phyloP scores from a whole-genome alignment of 2,329 filamentous ascomycete genomes.

The Botrytis porri region DNA sequence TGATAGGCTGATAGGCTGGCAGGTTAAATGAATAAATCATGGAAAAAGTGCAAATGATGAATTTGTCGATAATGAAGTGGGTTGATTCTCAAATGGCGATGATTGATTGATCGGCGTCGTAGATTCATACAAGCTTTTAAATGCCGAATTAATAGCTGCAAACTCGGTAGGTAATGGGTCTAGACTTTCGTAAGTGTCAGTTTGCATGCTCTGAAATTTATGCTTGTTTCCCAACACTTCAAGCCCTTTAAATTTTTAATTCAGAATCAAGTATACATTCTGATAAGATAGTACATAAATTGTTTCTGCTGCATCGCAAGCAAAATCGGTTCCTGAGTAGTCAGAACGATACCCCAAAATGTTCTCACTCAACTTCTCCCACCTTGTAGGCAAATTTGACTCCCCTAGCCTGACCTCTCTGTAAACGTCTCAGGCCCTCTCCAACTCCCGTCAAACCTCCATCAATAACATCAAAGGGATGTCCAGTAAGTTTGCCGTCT shows the following conservation, averaged over 20 bases:
- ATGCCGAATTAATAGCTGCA: background rate
- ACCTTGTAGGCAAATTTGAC: constrained; percentile 58
- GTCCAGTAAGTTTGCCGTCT: constrained; percentile 48
- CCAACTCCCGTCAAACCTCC: constrained; percentile 48
- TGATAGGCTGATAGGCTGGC: background rate
- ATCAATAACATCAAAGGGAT: constrained; percentile 49
- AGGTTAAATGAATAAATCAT: background rate
- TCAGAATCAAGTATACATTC: background rate
- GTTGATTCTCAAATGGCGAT: background rate
- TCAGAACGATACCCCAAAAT: background rate
- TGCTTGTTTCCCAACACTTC: background rate
- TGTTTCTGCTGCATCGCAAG: background rate
- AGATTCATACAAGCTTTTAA: background rate
- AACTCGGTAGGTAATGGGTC: background rate
- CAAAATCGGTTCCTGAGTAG: background rate
- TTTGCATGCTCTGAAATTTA: background rate
- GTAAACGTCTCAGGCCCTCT: constrained; percentile 51
- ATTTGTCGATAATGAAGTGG: background rate
- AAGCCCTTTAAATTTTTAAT: background rate
- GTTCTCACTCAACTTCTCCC: constrained; percentile 12
- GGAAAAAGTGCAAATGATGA: background rate
- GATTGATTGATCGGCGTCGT: background rate
- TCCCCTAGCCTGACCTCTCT: constrained; percentile 57
- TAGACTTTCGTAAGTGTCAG: background rate
- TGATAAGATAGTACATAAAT: background rate